phyloP scores from a whole-genome alignment of 768 basidiomycete species.

The Kwoniella heveanensis region DNA sequence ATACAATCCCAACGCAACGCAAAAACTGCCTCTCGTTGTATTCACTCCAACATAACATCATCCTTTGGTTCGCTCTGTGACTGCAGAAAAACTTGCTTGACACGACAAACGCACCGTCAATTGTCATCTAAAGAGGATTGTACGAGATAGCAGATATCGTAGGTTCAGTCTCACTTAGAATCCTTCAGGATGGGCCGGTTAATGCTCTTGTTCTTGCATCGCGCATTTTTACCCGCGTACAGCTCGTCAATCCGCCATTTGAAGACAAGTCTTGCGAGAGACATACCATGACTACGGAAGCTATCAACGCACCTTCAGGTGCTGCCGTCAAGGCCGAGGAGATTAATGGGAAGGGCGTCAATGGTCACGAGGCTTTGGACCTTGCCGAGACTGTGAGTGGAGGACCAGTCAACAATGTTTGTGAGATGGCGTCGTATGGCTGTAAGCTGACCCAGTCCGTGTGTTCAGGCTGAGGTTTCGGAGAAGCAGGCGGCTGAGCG shows the following conservation, averaged over 20 bases:
- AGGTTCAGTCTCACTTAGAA: neutral
- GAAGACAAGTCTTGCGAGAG: neutral
- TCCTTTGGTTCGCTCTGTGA: neutral
- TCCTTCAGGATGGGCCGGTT: too few species aligned
- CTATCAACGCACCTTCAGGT: slow-evolving; percentile 13
- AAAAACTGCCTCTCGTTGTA: neutral
- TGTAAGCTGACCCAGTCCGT: neutral
- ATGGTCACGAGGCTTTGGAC: slow-evolving; percentile 49
- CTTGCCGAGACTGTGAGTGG: slow-evolving; percentile 46
- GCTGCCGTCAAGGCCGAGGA: slow-evolving; percentile 17
- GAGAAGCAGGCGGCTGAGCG: slow-evolving; percentile 61
- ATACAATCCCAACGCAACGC: too few species aligned
- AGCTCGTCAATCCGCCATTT: slow-evolving; percentile 13
- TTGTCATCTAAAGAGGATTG: too few species aligned
- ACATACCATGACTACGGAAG: slow-evolving; percentile 22
- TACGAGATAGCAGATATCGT: neutral
- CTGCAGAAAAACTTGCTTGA: neutral
- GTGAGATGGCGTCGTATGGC: neutral
- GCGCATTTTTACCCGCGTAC: neutral
- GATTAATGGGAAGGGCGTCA: slow-evolving; percentile 13
- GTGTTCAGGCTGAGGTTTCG: slow-evolving; percentile 28
- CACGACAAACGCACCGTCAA: too few species aligned
- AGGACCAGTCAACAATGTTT: neutral
- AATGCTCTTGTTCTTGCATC: neutral
- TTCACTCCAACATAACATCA: neutral